Evolutionary conservation across 306 rosid genomes (phyloP), one percentile per base, ranked within the genome.

Genomic region (Medicago lupulina): DNA sequence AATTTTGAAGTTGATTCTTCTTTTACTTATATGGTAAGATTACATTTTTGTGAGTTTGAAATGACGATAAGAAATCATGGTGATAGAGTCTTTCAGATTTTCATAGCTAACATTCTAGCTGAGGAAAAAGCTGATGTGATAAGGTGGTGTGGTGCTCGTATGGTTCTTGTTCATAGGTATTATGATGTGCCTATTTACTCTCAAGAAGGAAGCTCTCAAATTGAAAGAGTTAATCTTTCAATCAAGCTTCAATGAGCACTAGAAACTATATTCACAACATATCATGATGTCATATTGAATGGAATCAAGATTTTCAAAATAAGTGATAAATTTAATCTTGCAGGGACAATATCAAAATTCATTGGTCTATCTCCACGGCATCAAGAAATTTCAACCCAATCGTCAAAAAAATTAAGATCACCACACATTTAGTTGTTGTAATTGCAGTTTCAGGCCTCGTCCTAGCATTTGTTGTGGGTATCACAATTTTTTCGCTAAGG

Each of bases 221-320:
- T 0, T 7, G 11, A 9, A 38, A 65, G 18, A 31, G 23, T 16
- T 8, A 66, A 54, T 1, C 75, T 82, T 50, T 38, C 73, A 0
- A 74, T 71, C 72, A 70, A 67, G 34, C 67, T 70, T 1, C 80
- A 69, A 39, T 72, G 51, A 4, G 19, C 51, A 4, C 76, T 34
- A 9, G 0, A 9, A 38, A 41, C 0, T 1, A 7, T 4, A 0
- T 9, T 8, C 10, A 54, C 41, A 12, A 0, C 2, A 25, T 25
- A 39, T 1, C 41, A 0, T 38, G 41, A 38, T 38, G 41, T 38
- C 9, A 6, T 6, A 0, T 7, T 38, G 41, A 38, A 6, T 38
- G 41, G 41, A 38, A 38, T 38, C 1, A 9, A 82, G 39, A 57
- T 82, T 51, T 82, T 82, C 65, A 82, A 82, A 57, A 46, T 82